Conservation (phyloP, 139 green algal species). For the Microglena sp. region DNA sequence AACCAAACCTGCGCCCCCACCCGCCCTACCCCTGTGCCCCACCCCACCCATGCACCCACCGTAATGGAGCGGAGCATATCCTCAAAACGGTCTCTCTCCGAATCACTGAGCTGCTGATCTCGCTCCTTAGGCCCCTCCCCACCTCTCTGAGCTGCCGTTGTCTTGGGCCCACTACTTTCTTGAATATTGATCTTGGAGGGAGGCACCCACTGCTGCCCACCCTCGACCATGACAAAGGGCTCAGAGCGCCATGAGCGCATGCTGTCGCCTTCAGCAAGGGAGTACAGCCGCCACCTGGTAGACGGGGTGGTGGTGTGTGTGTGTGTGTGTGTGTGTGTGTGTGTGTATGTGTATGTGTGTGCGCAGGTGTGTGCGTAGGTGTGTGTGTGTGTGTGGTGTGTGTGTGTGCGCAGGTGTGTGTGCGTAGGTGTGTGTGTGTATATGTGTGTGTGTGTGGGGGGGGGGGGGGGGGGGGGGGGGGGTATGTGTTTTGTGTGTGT, state of each 20-base stretch:
- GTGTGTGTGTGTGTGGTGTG: no score
- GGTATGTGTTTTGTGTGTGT: no score
- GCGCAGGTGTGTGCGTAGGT: no score
- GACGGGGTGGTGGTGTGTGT: background rate
- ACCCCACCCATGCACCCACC: no score
- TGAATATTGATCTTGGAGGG: conserved; percentile 49
- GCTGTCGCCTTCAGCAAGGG: conserved; percentile 65
- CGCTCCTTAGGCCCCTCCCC: conserved; percentile 14
- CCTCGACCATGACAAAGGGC: conserved; percentile 86
- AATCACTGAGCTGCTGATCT: conserved; percentile 40
- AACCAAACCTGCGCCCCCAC: no score
- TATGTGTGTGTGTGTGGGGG: no score
- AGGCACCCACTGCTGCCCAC: conserved; percentile 54
- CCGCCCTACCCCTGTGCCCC: no score
- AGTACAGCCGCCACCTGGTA: conserved; percentile 66
- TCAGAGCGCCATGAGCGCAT: conserved; percentile 76
- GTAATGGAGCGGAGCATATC: conserved; percentile 77
- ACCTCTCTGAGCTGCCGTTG: conserved; percentile 15
- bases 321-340: no score
- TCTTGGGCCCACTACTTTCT: conserved; percentile 8
- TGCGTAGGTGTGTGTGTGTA: no score
- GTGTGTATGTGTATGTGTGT: no score
- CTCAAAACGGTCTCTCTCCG: conserved; percentile 74
- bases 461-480: no score
- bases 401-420: no score